Evolutionary conservation across 345 rosid species (phyloP).

Genomic region (Hypericum perforatum): DNA sequence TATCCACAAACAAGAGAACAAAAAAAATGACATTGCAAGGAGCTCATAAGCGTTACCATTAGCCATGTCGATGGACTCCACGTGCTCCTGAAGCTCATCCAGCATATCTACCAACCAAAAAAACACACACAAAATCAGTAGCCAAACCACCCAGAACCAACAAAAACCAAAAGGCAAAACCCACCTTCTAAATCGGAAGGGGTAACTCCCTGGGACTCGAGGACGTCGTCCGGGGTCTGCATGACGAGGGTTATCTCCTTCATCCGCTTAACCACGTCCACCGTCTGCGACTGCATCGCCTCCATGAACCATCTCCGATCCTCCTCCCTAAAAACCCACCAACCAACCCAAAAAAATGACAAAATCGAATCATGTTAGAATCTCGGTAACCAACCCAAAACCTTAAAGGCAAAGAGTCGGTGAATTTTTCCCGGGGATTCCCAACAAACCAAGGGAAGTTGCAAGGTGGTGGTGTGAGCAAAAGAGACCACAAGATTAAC

Average conservation of each 20-base stretch:
- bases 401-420: no score
- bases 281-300: constrained; percentile 75
- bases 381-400: no score
- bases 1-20: no score
- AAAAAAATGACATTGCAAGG: neutral
- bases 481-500: neutral
- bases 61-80: constrained; percentile 51
- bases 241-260: constrained; percentile 75
- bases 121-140: neutral
- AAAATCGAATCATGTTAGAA: no score
- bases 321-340: constrained; percentile 45
- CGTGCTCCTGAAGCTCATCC: constrained; percentile 69
- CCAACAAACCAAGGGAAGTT: no score
- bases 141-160: neutral
- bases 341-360: neutral
- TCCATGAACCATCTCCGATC: constrained; percentile 90
- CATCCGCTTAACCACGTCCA: constrained; percentile 75
- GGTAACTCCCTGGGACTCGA: constrained; percentile 74
- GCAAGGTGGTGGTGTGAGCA: no score
- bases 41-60: constrained; percentile 26
- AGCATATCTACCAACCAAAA: constrained; percentile 36
- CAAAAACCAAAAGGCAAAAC: neutral
- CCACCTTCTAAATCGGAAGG: constrained; percentile 63
- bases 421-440: no score
- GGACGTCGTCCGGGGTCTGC: constrained; percentile 54